Base-by-base conservation (phyloP, 2,329 filamentous ascomycete genomes). In the Teratosphaeria destructans region DNA sequence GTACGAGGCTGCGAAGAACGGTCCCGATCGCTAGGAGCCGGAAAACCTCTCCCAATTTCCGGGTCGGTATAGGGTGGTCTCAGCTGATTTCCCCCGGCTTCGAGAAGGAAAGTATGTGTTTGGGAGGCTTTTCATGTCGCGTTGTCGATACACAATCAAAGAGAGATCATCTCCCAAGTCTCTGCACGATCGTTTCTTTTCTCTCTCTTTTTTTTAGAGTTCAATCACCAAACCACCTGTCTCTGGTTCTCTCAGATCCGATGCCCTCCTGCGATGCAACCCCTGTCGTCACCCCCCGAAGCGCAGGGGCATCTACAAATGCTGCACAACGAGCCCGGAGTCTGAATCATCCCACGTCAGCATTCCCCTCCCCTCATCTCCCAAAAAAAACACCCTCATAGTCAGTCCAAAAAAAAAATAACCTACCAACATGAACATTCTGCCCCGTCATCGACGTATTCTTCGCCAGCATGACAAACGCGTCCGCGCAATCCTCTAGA, bases 381-480 rank as follows among this genome's bases (percentile, higher is more conserved):
- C 19, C 10, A 3, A 32, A 32, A 32, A 32, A 32, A 32, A 23
- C 4, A 2, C 29, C 29, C 4, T 1, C 29, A 32, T 7, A 32
- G 29, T 32, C 19, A 19, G 19, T 19, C 19, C 19, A n/a, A 6
- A 16, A 5, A 5, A 6, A 14, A 56, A 56, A 14, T 1, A 27
- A 68, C 70, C 67, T 58, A 73, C 73, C 74, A 56, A 79, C 73
- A 64, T 75, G 74, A 37, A 79, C 69, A 60, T 74, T 73, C 68
- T 76, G 74, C 3, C 77, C 77, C 12, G 78, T 79, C 65, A 79
- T 77, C 59, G 75, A 77, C n/a, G 75, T 76, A 58, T 82, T 83
- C 71, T 77, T 79, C 0, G 81, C 81, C 57, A 81, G 65, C 71
- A 80, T 78, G 8, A 84, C 68, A 65, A 77, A 85, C n/a, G 76